Evolutionary conservation across 495 filamentous ascomycete species (phyloP).

Genomic region (Echria macrotheca): DNA sequence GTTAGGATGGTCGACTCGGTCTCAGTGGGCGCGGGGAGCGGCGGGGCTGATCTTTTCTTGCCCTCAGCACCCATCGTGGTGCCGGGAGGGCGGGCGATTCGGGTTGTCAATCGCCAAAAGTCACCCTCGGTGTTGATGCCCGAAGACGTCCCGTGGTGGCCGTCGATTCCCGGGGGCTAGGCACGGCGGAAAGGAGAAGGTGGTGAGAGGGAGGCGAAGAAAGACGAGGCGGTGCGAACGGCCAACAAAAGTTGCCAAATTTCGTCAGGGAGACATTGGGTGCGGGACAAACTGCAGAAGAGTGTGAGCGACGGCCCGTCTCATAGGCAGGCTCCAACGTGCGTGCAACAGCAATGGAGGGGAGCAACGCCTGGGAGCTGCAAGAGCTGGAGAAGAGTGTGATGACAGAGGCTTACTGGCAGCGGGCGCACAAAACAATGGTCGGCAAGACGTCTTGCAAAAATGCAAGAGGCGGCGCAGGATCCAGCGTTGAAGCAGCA

Average conservation of each 20-base stretch:
- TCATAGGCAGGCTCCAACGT: slow-evolving; percentile 19
- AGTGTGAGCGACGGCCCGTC: slow-evolving; percentile 24
- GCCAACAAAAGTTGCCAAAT: slow-evolving; percentile 12
- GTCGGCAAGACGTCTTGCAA: slow-evolving; percentile 19
- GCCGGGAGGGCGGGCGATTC: slow-evolving; percentile 13
- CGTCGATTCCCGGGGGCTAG: slow-evolving; percentile 15
- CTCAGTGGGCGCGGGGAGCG: slow-evolving; percentile 74
- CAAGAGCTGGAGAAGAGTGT: slow-evolving; percentile 14
- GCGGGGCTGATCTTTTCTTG: slow-evolving; percentile 51
- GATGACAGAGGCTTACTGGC: slow-evolving; percentile 19
- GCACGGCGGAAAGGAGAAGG: slow-evolving; percentile 4
- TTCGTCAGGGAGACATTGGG: slow-evolving; percentile 27
- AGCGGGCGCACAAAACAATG: slow-evolving; percentile 26
- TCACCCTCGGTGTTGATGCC: slow-evolving; percentile 18
- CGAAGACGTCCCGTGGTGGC: slow-evolving; percentile 21
- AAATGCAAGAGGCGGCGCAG: slow-evolving; percentile 28
- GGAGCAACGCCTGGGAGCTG: slow-evolving; percentile 10
- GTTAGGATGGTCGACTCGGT: slow-evolving; percentile 57
- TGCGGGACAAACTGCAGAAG: slow-evolving; percentile 24
- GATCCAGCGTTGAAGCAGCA: slow-evolving; percentile 25
- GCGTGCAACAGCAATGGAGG: slow-evolving; percentile 7
- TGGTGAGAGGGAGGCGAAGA: slow-evolving; percentile 8
- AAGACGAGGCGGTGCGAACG: slow-evolving; percentile 10
- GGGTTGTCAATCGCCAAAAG: slow-evolving; percentile 21
- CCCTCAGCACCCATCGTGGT: slow-evolving; percentile 63